Evolutionary conservation across 2,329 filamentous ascomycete genomes (phyloP).

Genomic region (Trichoderma simmonsii): DNA sequence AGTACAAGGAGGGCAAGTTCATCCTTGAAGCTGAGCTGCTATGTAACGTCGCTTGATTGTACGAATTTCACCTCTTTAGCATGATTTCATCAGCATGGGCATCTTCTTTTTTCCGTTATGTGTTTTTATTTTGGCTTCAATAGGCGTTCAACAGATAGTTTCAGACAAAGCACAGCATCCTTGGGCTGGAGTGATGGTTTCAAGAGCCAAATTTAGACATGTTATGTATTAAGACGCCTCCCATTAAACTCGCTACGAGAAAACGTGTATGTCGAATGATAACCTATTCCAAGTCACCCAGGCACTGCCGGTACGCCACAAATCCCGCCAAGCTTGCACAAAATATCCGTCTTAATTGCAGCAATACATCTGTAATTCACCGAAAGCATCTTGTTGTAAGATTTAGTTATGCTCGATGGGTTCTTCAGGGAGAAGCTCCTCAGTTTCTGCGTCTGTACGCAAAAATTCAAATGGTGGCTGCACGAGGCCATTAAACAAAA

Average conservation of each 20-base stretch:
- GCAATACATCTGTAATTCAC: not conserved
- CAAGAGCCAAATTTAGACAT: not conserved
- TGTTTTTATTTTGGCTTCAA: not conserved
- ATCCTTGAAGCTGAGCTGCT: conserved; percentile 91
- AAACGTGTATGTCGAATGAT: not conserved
- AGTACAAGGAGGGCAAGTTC: conserved; percentile 99
- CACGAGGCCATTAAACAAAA: conserved; percentile 94
- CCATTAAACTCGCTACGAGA: not conserved
- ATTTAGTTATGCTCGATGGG: conserved; percentile 67
- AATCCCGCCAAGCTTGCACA: not conserved
- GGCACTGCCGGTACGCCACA: not conserved
- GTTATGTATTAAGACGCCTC: not conserved
- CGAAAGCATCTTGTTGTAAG: not conserved
- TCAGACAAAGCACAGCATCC: not conserved
- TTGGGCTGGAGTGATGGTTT: not conserved
- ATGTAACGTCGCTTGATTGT: conserved; percentile 63
- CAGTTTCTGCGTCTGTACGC: conserved; percentile 50
- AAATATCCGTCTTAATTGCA: not conserved
- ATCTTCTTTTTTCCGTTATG: not conserved
- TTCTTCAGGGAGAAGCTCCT: conserved; percentile 73
- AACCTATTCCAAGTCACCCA: not conserved
- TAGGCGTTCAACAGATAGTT: not conserved
- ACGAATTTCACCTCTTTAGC: not conserved
- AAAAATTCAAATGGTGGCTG: conserved; percentile 73
- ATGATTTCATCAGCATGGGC: not conserved